Conservation (phyloP, 164 flowering plant species). For the Sextonia rubra region DNA sequence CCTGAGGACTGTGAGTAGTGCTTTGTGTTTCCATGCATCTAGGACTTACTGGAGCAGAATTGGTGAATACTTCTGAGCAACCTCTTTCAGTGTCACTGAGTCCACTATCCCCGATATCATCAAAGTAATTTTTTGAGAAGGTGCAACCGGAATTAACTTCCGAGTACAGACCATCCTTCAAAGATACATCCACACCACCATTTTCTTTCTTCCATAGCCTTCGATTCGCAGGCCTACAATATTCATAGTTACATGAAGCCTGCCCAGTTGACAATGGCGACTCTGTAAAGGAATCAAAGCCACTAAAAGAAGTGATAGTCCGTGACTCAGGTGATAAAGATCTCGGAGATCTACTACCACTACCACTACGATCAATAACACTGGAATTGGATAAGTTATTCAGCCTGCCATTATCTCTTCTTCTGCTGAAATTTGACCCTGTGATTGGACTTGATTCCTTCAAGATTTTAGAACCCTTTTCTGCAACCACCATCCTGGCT, state of each 20-base stretch:
- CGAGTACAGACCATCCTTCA: conserved; percentile 76
- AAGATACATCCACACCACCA: conserved; percentile 83
- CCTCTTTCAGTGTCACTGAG: conserved; percentile 24
- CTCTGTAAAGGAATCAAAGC: conserved; percentile 45
- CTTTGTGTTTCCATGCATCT: conserved; percentile 32
- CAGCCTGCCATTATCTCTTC: conserved; percentile 7
- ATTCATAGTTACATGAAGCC: conserved; percentile 26
- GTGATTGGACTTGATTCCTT: conserved; percentile 34
- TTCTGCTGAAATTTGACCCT: conserved; percentile 50
- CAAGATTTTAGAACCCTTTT: conserved; percentile 38
- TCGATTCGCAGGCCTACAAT: conserved; percentile 47
- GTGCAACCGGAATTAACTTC: conserved; percentile 29
- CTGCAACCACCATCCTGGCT: conserved; percentile 51
- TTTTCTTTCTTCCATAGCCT: conserved; percentile 66
- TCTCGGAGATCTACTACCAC: conserved; percentile 31
- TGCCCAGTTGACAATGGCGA: conserved; percentile 61
- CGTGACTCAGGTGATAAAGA: conserved; percentile 76
- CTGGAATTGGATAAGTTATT: conserved; percentile 12
- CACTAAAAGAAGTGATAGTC: conserved; percentile 58
- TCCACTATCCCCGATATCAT: conserved; percentile 23
- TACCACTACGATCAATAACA: conserved; percentile 5
- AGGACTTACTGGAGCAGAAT: conserved; percentile 43
- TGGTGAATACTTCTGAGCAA: conserved; percentile 42
- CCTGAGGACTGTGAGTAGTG: conserved; percentile 69
- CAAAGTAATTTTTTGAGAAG: conserved; percentile 12